Base-by-base conservation (phyloP, 192 early-diverging fungal genomes). In the Gonapodya prolifera region DNA sequence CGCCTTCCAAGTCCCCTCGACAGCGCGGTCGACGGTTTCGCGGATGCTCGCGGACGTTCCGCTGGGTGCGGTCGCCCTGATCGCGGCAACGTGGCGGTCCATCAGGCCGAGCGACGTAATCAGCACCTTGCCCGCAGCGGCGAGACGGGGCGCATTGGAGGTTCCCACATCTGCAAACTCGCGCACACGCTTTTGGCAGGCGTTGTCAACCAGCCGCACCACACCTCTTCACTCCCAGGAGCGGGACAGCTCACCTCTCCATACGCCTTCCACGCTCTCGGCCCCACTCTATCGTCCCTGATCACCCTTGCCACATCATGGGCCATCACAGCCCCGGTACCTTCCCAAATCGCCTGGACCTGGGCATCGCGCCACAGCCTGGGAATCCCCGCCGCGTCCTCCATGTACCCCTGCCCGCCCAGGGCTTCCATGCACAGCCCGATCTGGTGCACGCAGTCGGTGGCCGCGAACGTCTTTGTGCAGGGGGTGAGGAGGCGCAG, bases 291-390 rank as follows among this genome's bases (percentile, higher is more conserved):
- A 61, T 73, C 28, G 18, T 29, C 71, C 16, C 71, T 8, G 2
- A 89, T 80, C 2, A 90, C 87, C 28, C 89, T 82, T 71, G 85
- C 75, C 23, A 89, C 82, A 82, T 93, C 92, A 74, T 89, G 79
- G 0, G 89, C 83, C 29, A 91, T 78, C 0, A 93, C 86, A 73
- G 92, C 92, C 0, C 91, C 87, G 0, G 92, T 92, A 1, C 92
- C 92, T 36, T 93, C 92, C 92, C 92, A 93, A 70, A 93, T 92
- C 1, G 84, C 81, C 77, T 89, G 88, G n/a, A 93, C 91, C 75
- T 83, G 78, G 0, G 88, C 81, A 77, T 93, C 89, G n/a, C 90
- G 81, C 75, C 91, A 78, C 0, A 82, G 78, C 8, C 85, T 80
- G 1, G 83, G 87, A 74, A 91, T 84, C 13, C 90, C 90, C 2